These are phyloP conservation scores for Fraxinus nigra DNA, from an alignment of 305 asterid species.

Conservation along the genomic window DNA sequence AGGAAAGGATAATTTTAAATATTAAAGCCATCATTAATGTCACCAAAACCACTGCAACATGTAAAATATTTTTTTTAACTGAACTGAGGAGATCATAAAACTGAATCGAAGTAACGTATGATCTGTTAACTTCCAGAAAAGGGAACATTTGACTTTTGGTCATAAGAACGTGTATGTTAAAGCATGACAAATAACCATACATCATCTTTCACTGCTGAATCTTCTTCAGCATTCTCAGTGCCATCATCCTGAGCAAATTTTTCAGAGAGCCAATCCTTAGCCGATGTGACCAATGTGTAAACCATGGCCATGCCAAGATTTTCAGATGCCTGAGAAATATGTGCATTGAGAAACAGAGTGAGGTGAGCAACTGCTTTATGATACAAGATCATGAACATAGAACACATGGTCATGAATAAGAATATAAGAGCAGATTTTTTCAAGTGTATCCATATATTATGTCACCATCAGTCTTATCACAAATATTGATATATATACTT, in stretches of 20 bases:
- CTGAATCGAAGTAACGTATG: not conserved
- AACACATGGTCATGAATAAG: slow-evolving; percentile 11
- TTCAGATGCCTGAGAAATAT: slow-evolving; percentile 61
- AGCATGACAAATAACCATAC: slow-evolving; percentile 30
- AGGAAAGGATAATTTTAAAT: not conserved
- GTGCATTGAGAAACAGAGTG: slow-evolving; percentile 17
- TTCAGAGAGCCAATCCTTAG: slow-evolving; percentile 97
- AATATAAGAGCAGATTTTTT: slow-evolving; percentile 5
- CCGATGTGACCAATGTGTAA: slow-evolving; percentile 85
- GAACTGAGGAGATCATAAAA: not conserved
- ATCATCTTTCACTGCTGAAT: slow-evolving; percentile 73
- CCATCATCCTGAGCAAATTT: slow-evolving; percentile 70
- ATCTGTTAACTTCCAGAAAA: not conserved
- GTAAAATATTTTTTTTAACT: not conserved
- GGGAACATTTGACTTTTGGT: not conserved
- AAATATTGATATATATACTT: not conserved
- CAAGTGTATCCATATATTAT: not conserved
- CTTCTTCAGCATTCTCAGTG: slow-evolving; percentile 51
- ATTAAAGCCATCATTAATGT: slow-evolving; percentile 11
- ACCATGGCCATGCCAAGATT: slow-evolving; percentile 98
- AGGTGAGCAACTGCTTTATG: slow-evolving; percentile 7
- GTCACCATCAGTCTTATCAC: not conserved
- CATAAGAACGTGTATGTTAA: slow-evolving; percentile 3
- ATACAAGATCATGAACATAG: slow-evolving; percentile 8
- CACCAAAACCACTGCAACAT: slow-evolving; percentile 5